These are phyloP conservation scores for Leccinum proliferum DNA, from an alignment of 1,284 basidiomycete species.

Conservation along the genomic window DNA sequence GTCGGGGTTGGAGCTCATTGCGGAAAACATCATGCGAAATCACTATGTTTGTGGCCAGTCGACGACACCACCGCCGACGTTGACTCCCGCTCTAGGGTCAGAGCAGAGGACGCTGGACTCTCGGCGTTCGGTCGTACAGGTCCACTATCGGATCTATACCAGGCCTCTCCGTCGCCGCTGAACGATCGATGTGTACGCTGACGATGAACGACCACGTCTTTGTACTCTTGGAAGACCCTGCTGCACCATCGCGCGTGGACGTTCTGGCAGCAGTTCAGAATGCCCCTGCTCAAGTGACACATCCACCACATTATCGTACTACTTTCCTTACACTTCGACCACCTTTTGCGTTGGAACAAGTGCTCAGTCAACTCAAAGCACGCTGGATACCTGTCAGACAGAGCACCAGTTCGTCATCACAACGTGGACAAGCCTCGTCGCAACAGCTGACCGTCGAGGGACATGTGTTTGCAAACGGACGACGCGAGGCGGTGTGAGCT, in stretches of 20 bases:
- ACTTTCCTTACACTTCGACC: conserved; percentile 59
- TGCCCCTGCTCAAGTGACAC: conserved; percentile 28
- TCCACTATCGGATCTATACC: conserved; percentile 55
- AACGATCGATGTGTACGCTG: conserved; percentile 65
- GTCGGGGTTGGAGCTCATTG: conserved; percentile 58
- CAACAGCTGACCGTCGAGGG: too few relatives aligned
- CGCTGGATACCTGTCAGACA: too few relatives aligned
- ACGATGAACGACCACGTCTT: conserved; percentile 76
- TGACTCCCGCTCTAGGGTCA: conserved; percentile 40
- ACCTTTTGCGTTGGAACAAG: too few relatives aligned
- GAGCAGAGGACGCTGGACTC: conserved; percentile 55
- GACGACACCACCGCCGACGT: conserved; percentile 8
- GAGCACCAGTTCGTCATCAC: too few relatives aligned
- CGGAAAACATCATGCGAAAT: conserved; percentile 62
- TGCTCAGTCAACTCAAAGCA: too few relatives aligned
- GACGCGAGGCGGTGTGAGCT: conserved; percentile 24
- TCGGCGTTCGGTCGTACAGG: conserved; percentile 66
- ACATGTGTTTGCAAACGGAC: background rate
- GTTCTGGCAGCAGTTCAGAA: conserved; percentile 34
- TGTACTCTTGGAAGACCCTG: conserved; percentile 68
- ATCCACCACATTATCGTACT: conserved; percentile 63
- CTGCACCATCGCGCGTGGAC: conserved; percentile 60
- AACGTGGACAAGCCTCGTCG: too few relatives aligned
- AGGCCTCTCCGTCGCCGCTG: conserved; percentile 44
- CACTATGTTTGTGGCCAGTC: conserved; percentile 49